Conservation (phyloP, 306 rosid genomes). For the Inga oerstediana region DNA sequence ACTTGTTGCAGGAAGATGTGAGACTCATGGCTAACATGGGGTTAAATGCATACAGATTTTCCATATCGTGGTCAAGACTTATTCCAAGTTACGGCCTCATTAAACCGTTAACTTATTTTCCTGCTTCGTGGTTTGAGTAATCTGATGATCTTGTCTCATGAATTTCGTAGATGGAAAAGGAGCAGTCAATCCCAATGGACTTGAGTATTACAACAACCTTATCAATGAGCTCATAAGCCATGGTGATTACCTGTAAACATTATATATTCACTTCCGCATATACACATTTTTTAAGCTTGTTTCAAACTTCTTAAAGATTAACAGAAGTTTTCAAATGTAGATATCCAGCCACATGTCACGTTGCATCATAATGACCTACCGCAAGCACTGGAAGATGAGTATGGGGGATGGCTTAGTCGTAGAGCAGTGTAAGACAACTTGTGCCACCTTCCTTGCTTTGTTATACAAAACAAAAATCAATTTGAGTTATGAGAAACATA, state of each 20-base stretch:
- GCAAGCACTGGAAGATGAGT: slow-evolving; percentile 73
- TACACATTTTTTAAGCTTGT: too few species aligned
- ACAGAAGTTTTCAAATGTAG: slow-evolving; percentile 26
- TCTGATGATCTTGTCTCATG: slow-evolving; percentile 16
- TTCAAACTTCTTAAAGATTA: too few species aligned
- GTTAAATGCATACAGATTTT: slow-evolving; percentile 31
- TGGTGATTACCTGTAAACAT: slow-evolving; percentile 33
- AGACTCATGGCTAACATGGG: slow-evolving; percentile 31
- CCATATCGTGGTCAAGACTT: slow-evolving; percentile 40
- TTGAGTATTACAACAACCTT: slow-evolving; percentile 65
- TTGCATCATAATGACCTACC: slow-evolving; percentile 62
- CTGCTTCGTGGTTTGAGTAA: too few species aligned
- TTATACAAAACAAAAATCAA: not conserved
- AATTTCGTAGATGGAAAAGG: slow-evolving; percentile 65
- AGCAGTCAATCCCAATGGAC: slow-evolving; percentile 63
- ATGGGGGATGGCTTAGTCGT: slow-evolving; percentile 75
- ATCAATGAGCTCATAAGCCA: slow-evolving; percentile 58
- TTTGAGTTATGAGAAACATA: slow-evolving; percentile 3
- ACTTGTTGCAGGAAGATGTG: slow-evolving; percentile 30
- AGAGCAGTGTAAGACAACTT: slow-evolving; percentile 50
- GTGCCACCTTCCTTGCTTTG: not conserved
- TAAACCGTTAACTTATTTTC: not conserved
- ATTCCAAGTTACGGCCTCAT: slow-evolving; percentile 25
- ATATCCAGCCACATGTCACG: slow-evolving; percentile 82
- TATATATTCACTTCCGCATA: too few species aligned